Conservation (phyloP, 1,139 yeast genomes). For the Candida tropicalis region DNA sequence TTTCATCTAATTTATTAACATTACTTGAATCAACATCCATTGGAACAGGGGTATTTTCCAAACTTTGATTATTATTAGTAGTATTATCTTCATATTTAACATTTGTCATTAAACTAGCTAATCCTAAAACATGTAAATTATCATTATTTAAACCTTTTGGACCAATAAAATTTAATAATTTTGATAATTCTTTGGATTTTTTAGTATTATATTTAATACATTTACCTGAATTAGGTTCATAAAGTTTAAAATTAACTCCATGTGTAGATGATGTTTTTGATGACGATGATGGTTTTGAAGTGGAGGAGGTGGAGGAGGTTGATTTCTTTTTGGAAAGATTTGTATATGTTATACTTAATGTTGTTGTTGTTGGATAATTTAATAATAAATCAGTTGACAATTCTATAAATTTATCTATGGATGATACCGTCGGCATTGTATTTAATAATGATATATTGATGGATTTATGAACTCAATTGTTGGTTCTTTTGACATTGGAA, state of each 20-base stretch:
- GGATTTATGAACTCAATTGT: neutral
- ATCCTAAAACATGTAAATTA: conserved; percentile 31
- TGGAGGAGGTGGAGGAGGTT: conserved; percentile 11
- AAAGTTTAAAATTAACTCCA: conserved; percentile 65
- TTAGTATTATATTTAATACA: conserved; percentile 63
- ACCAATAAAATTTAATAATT: conserved; percentile 80
- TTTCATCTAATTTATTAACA: conserved; percentile 3
- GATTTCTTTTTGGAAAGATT: conserved; percentile 27
- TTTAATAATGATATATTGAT: neutral
- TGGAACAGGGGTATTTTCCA: conserved; percentile 15
- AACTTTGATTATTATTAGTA: conserved; percentile 5
- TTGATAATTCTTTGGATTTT: conserved; percentile 75
- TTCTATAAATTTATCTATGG: conserved; percentile 40
- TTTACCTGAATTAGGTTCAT: conserved; percentile 70
- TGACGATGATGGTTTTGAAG: conserved; percentile 20
- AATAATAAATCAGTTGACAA: conserved; percentile 35
- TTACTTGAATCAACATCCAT: conserved; percentile 6
- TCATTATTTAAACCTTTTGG: conserved; percentile 67
- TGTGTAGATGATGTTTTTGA: conserved; percentile 21
- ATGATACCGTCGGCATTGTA: conserved; percentile 18
- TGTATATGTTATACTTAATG: conserved; percentile 42
- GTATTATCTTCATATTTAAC: conserved; percentile 35
- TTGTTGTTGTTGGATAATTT: conserved; percentile 42
- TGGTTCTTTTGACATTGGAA: conserved; percentile 4
- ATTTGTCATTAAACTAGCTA: conserved; percentile 46